Evolutionary conservation across 192 early-diverging fungal genomes (phyloP), one percentile per base, ranked within the genome.

Genomic region (Chytriomyces sp.): DNA sequence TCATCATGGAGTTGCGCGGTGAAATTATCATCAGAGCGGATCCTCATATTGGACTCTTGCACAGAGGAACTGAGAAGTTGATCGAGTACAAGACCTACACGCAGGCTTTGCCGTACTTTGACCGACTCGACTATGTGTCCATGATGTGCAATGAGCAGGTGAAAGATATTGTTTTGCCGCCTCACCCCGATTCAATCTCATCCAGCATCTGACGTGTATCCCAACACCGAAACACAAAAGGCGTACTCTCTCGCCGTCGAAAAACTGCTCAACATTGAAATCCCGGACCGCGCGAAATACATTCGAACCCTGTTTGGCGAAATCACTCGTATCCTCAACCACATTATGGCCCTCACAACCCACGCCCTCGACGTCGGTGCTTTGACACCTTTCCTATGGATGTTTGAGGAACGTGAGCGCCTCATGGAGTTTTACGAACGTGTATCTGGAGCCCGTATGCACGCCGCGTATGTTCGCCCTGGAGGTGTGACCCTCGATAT

Each of bases 351-450:
- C 45, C 84, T 97, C 43, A 96, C 94, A 79, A 91, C 95, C 44
- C 97, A 99, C 83, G 95, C 96, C 62, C 90, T 99, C 89, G 97
- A 99, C 82, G 96, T 99, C 45, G 97, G 97, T 75, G 97, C 96
- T 35, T 86, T 98, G 84, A 97, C 97, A 43, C 97, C 97, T 66
- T 97, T 99, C 88, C 86, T 99, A 82, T 99, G 95, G 91, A 91
- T 98, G 93, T 98, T 99, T 79, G 97, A 99, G 88, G 97, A 99
- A 86, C 95, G 97, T 82, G 97, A 99, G 82, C 95, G 96, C 83
- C 85, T 96, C 75, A 99, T 99, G 94, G 97, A 99, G 89, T 98
- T 96, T 78, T 99, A 99, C 84, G 97, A 99, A 82, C 95, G 97
- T 80, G 96, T 98, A 44, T 96, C 94, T 10, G 97, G 97, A 47